Evolutionary conservation across 2,329 filamentous ascomycete genomes (phyloP), one percentile per base, ranked within the genome.

Genomic region (Amauroascus niger): DNA sequence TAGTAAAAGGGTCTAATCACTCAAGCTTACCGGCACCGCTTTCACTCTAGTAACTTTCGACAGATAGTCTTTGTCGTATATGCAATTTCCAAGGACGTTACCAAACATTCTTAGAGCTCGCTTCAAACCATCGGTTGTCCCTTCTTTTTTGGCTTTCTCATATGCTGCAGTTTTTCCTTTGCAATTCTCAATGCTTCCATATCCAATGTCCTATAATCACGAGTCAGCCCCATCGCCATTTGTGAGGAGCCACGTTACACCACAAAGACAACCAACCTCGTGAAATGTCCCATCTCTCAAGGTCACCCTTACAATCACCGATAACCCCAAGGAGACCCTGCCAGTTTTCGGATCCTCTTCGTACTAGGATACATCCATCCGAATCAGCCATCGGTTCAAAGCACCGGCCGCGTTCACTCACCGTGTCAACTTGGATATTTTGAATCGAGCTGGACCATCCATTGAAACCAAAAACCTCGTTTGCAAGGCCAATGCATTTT

Each of bases 121-220:
- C 71, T 98, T 98, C 65, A 98, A 67, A 1, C 83, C 93, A 71
- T 98, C 93, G 8, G 94, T 97, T 2, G 89, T 94, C 6, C 88
- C 94, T 73, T 97, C 90, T 69, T 98, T 98, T 75, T 97, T 98
- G 1, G 93, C 90, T 71, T 98, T 98, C 68, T 98, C 93, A 64
- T 97, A 98, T 0, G 91, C 93, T 49, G 87, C 86, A 2, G 90
- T 91, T 72, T 98, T 98, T 53, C 88, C 87, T 71, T 91, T 94
- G 69, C 85, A 88, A 65, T 98, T 98, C 69, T 97, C 91, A 62
- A 95, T 95, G 61, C 93, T 87, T 6, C 93, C 93, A 65, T 98
- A 98, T 26, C 93, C 93, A 58, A 97, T 86, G 66, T 98, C 93
- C 78, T 81, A 54, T 7, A 13, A 28, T 43, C 11, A 24, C 43